These are phyloP conservation scores for Solanum clarkiae DNA, from an alignment of 257 asterid species.

Conservation along the genomic window DNA sequence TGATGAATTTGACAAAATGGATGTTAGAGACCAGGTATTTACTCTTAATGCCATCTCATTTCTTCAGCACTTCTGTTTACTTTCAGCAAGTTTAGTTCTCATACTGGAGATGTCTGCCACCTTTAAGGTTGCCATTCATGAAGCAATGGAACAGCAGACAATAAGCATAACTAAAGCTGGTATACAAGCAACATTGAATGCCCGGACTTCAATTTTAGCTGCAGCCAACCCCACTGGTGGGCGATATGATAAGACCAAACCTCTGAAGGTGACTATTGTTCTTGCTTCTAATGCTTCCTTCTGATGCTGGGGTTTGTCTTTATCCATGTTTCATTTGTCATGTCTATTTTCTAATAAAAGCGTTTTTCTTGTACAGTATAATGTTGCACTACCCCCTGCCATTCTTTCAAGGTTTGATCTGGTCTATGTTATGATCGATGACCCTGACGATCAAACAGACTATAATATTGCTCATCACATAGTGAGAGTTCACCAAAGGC, in stretches of 20 bases:
- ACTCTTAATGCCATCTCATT: not conserved
- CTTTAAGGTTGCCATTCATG: slow-evolving; percentile 93
- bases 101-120: not conserved
- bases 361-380: slow-evolving; percentile 50
- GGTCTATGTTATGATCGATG: slow-evolving; percentile 97
- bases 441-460: slow-evolving; percentile 93
- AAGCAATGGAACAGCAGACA: slow-evolving; percentile 99
- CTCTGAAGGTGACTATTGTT: slow-evolving; percentile 59
- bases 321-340: not conserved
- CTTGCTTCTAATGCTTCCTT: not conserved
- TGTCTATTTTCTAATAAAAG: not conserved
- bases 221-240: slow-evolving; percentile 99
- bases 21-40: slow-evolving; percentile 85
- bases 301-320: not conserved
- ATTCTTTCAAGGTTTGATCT: slow-evolving; percentile 97
- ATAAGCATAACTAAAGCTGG: slow-evolving; percentile 99
- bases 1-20: slow-evolving; percentile 99
- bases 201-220: slow-evolving; percentile 95
- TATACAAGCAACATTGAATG: slow-evolving; percentile 96
- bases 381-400: slow-evolving; percentile 99
- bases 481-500: slow-evolving; percentile 86
- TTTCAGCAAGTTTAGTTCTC: not conserved
- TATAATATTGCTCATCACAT: slow-evolving; percentile 89
- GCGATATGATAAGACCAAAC: slow-evolving; percentile 92
- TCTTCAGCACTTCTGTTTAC: not conserved